phyloP scores from a whole-genome alignment of 2,329 filamentous ascomycete species.

The Ceratocystis cubensis region DNA sequence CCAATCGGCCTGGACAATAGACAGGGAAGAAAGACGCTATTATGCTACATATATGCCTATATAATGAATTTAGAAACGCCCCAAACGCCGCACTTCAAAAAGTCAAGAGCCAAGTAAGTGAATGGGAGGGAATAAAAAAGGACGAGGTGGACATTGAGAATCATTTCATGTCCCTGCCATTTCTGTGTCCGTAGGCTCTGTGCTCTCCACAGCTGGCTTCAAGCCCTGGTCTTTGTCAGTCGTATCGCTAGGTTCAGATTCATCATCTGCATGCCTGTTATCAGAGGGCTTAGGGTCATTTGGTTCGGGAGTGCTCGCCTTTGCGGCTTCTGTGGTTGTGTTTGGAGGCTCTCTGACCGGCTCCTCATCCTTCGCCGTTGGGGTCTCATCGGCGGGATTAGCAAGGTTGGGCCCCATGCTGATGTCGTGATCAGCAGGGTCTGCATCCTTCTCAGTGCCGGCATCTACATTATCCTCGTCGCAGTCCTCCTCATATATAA shows the following conservation, averaged over 20 bases:
- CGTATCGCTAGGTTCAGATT: not conserved
- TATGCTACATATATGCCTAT: conserved; percentile 1
- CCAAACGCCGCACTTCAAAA: not conserved
- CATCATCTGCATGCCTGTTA: not conserved
- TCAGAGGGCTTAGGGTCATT: no score
- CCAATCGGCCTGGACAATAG: not conserved
- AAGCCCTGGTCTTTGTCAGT: not conserved
- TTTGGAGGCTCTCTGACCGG: not conserved
- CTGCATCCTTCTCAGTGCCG: not conserved
- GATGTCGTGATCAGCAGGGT: not conserved
- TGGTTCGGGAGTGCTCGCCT: no score
- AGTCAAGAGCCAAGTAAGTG: not conserved
- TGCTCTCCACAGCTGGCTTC: not conserved
- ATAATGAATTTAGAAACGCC: conserved; percentile 3
- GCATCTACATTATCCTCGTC: not conserved
- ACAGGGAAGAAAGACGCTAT: not conserved
- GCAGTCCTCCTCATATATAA: conserved; percentile 25
- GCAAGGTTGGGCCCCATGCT: not conserved
- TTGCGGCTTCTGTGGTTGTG: not conserved
- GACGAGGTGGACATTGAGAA: not conserved
- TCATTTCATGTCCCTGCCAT: not conserved
- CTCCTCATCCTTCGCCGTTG: not conserved
- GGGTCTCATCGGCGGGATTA: not conserved
- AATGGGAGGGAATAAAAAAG: no score
- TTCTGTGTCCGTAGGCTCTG: not conserved